phyloP scores from a whole-genome alignment of 2,329 filamentous ascomycete species.

The Xylaria sp. region DNA sequence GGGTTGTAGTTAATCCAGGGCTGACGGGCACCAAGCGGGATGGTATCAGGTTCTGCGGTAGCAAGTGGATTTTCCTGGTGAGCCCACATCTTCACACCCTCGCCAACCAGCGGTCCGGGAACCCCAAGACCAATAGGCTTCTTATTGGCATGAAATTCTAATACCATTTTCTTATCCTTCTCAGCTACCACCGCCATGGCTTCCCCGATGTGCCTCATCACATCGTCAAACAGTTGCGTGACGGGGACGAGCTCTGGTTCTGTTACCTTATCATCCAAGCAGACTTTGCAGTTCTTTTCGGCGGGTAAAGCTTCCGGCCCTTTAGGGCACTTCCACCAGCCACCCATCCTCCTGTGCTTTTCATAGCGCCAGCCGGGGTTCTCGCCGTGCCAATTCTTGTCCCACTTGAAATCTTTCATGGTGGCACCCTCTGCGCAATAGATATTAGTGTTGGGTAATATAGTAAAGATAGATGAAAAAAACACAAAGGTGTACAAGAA shows the following conservation, averaged over 20 bases:
- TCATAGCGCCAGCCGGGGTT: constrained; percentile 40
- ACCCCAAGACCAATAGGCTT: background rate
- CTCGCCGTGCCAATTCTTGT: constrained; percentile 44
- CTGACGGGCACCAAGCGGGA: constrained; percentile 7
- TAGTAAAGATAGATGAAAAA: no score
- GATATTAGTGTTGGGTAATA: constrained; percentile 13
- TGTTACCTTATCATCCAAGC: background rate
- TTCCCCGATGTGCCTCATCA: constrained; percentile 35
- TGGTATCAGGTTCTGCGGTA: background rate
- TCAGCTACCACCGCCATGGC: constrained; percentile 40
- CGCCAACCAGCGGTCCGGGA: constrained; percentile 3
- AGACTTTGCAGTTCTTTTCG: constrained; percentile 32
- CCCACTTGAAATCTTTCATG: constrained; percentile 36
- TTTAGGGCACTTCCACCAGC: constrained; percentile 46
- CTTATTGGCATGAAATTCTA: background rate
- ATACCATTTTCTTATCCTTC: constrained; percentile 37
- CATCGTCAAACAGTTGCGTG: constrained; percentile 13
- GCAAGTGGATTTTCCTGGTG: background rate
- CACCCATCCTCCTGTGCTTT: constrained; percentile 38
- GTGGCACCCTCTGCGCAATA: constrained; percentile 11
- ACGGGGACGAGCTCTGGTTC: background rate
- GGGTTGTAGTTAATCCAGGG: constrained; percentile 31
- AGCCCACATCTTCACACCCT: constrained; percentile 10
- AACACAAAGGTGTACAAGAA: background rate
- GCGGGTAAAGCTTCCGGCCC: constrained; percentile 25